These are phyloP conservation scores for Globisporangium okanoganense DNA, from an alignment of 352 stramenopile genomes.

Conservation along the genomic window DNA sequence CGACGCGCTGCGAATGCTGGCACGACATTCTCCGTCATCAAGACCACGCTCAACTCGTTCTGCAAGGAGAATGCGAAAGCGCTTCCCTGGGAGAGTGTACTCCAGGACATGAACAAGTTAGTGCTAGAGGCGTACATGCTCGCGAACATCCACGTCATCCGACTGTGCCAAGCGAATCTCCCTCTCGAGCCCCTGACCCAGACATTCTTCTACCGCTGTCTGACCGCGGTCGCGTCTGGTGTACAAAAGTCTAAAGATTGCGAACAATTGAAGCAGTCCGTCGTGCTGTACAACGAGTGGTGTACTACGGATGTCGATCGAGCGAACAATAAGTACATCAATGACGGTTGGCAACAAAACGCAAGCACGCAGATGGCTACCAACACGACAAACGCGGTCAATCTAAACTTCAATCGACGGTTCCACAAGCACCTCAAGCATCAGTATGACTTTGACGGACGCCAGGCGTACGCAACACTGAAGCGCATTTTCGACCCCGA, in stretches of 20 bases:
- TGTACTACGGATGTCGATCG: background rate
- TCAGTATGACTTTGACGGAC: constrained; percentile 1
- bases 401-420: constrained; percentile 6
- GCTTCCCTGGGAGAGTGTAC: constrained; percentile 7
- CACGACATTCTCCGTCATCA: no score
- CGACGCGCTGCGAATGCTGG: no score
- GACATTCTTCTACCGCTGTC: constrained; percentile 10
- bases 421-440: constrained; percentile 11
- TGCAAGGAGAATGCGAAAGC: background rate
- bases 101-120: constrained; percentile 11
- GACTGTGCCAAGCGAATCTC: constrained; percentile 2
- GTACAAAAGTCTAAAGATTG: background rate
- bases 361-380: constrained; percentile 5
- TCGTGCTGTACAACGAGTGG: constrained; percentile 9
- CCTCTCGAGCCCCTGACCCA: background rate
- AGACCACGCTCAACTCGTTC: constrained; percentile 10
- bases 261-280: constrained; percentile 7
- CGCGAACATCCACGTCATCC: constrained; percentile 11
- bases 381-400: constrained; percentile 6
- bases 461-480: constrained; percentile 8
- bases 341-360: background rate
- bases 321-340: constrained; percentile 4
- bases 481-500: constrained; percentile 7
- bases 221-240: constrained; percentile 3
- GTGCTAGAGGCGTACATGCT: constrained; percentile 13